Conservation (phyloP, 352 stramenopile genomes). For the Phytophthora brassicae region DNA sequence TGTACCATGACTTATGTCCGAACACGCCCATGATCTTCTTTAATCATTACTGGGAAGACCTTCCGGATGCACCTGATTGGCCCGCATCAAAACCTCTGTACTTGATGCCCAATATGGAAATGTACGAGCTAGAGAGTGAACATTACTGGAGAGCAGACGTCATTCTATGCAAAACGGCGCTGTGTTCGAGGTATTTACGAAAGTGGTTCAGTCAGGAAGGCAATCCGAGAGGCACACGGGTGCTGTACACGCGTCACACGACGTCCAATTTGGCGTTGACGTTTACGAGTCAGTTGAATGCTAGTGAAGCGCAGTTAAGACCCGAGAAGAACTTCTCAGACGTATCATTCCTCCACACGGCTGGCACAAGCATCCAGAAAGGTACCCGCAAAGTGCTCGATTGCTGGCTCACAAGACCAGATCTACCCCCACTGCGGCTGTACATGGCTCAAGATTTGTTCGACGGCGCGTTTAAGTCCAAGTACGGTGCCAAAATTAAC, state of each 20-base stretch:
- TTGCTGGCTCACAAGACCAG: conserved; percentile 37
- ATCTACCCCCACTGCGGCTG: conserved; percentile 45
- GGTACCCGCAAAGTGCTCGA: conserved; percentile 42
- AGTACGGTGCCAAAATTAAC: conserved; percentile 14
- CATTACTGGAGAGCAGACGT: conserved; percentile 48
- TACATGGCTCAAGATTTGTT: conserved; percentile 41
- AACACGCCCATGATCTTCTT: conserved; percentile 51
- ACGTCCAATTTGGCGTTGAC: conserved; percentile 43
- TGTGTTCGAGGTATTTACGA: conserved; percentile 44
- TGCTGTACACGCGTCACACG: conserved; percentile 61
- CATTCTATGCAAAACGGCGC: conserved; percentile 49
- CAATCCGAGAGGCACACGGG: conserved; percentile 42
- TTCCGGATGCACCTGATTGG: conserved; percentile 25
- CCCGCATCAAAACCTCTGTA: conserved; percentile 43
- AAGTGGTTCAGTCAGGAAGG: conserved; percentile 60
- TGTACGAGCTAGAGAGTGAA: conserved; percentile 45
- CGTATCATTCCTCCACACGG: conserved; percentile 31
- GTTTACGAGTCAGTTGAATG: conserved; percentile 8
- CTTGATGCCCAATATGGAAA: conserved; percentile 51
- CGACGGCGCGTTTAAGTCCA: conserved; percentile 25
- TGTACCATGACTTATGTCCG: conserved; percentile 55
- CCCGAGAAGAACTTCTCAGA: conserved; percentile 34
- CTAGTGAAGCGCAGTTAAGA: neutral
- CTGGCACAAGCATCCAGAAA: conserved; percentile 36
- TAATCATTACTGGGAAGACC: conserved; percentile 54